Percentiles rank a stretch among this genome's conserved stretches.
Evolutionary conservation across 495 filamentous ascomycete genomes (phyloP).

Genomic region (Penicillium steckii): DNA sequence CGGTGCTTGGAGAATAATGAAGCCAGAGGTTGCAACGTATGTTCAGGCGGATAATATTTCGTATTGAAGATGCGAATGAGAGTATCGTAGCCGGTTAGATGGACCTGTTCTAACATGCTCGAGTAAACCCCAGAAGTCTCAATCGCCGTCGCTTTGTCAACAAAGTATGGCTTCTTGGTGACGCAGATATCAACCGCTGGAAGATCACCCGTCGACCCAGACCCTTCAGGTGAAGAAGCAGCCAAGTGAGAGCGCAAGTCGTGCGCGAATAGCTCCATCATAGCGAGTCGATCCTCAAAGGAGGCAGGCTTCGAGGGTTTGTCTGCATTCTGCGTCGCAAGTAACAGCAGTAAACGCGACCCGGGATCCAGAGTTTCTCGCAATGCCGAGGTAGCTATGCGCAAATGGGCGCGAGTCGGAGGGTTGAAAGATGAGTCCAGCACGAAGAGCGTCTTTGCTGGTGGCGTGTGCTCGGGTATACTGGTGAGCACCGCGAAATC

Average conservation of each 20-base stretch:
- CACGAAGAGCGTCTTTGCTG: conserved; percentile 63
- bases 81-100: conserved; percentile 87
- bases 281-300: conserved; percentile 77
- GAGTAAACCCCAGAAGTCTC: conserved; percentile 52
- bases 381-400: conserved; percentile 70
- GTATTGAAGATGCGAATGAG: conserved; percentile 77
- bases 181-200: conserved; percentile 73
- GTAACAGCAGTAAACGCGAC: conserved; percentile 71
- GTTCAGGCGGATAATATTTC: conserved; percentile 73
- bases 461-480: conserved; percentile 32
- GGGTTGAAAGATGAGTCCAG: conserved; percentile 97
- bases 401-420: conserved; percentile 78
- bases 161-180: conserved; percentile 79
- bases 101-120: conserved; percentile 57
- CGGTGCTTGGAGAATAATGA: conserved; percentile 69
- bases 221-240: conserved; percentile 3
- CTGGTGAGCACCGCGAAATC: conserved; percentile 62
- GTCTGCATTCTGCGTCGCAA: conserved; percentile 91
- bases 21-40: conserved; percentile 55
- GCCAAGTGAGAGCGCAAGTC: conserved; percentile 50
- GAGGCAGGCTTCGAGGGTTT: conserved; percentile 80
- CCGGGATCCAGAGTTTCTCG: conserved; percentile 26
- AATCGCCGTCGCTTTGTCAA: conserved; percentile 77
- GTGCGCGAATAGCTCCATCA: conserved; percentile 81
- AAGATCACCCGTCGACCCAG: conserved; percentile 17